phyloP scores from a whole-genome alignment of 768 basidiomycete species.

The Hygrophoropsis aurantiaca region DNA sequence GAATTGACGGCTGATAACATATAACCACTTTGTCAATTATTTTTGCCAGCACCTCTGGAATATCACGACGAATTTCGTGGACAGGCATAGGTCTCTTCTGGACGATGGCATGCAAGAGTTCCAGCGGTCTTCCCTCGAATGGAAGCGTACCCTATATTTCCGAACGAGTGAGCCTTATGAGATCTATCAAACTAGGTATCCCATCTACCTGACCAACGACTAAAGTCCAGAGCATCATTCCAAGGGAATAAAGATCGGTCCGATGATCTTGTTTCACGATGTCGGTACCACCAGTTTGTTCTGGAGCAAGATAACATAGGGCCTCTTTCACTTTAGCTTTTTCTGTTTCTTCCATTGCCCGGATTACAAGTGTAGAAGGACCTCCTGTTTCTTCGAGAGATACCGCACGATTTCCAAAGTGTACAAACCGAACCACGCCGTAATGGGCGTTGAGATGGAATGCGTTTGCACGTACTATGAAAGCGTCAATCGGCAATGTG shows the following conservation, averaged over 20 bases:
- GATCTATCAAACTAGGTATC: conserved; percentile 6
- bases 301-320: conserved; percentile 72
- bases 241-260: conserved; percentile 74
- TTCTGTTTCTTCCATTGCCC: conserved; percentile 57
- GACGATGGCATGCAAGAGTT: conserved; percentile 68
- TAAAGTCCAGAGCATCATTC: conserved; percentile 72
- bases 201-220: conserved; percentile 63
- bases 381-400: conserved; percentile 72
- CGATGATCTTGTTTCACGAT: conserved; percentile 71
- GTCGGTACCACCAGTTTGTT: conserved; percentile 74
- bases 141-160: conserved; percentile 26
- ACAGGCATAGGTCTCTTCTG: conserved; percentile 75
- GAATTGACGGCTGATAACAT: background rate
- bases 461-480: conserved; percentile 64
- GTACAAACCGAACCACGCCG: conserved; percentile 67
- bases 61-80: conserved; percentile 70
- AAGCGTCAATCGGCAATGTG: background rate
- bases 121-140: conserved; percentile 45
- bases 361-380: conserved; percentile 66
- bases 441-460: conserved; percentile 73
- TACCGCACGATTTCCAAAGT: conserved; percentile 73
- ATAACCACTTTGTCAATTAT: conserved; percentile 66
- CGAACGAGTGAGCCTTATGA: too few species aligned
- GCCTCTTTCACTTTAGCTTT: conserved; percentile 75
- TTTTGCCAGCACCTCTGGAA: conserved; percentile 67